These are phyloP conservation scores for Mrakia hoshinonis DNA, from an alignment of 768 basidiomycete species.

Conservation along the genomic window DNA sequence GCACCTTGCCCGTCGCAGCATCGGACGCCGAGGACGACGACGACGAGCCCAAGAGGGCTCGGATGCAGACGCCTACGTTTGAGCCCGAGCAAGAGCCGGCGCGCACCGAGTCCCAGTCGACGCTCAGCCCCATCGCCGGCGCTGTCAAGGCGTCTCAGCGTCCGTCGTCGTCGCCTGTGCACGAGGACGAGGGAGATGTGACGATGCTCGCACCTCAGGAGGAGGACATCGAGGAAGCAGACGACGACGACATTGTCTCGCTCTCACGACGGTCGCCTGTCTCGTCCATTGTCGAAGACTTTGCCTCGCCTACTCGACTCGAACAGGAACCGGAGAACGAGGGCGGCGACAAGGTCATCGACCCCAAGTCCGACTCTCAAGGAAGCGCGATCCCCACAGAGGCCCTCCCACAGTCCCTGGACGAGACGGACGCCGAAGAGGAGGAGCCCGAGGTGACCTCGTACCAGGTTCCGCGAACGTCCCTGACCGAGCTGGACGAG, in stretches of 20 bases:
- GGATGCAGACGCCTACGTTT: neutral
- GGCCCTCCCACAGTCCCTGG: neutral
- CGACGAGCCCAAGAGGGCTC: neutral
- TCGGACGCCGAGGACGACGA: neutral
- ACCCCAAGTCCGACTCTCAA: too few species aligned
- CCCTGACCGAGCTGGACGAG: neutral
- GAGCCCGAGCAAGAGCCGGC: neutral
- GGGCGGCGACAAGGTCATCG: neutral
- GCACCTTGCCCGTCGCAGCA: neutral
- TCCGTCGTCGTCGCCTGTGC: neutral
- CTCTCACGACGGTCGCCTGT: neutral
- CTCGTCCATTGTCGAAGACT: slow-evolving; percentile 3
- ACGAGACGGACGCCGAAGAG: neutral
- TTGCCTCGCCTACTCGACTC: neutral
- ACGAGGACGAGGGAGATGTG: slow-evolving; percentile 2
- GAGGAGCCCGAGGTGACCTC: neutral
- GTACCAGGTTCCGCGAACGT: neutral
- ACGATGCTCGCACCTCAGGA: neutral
- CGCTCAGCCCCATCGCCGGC: neutral
- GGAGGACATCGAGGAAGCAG: neutral
- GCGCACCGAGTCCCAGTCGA: neutral
- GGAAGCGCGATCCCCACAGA: too few species aligned
- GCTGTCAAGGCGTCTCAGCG: neutral
- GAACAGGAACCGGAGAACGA: neutral
- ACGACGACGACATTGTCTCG: slow-evolving; percentile 14